A percentile compares a stretch with the other conserved stretches of the same genome.
Conservation (phyloP, 495 filamentous ascomycete genomes). For the Neurospora sublineolata region DNA sequence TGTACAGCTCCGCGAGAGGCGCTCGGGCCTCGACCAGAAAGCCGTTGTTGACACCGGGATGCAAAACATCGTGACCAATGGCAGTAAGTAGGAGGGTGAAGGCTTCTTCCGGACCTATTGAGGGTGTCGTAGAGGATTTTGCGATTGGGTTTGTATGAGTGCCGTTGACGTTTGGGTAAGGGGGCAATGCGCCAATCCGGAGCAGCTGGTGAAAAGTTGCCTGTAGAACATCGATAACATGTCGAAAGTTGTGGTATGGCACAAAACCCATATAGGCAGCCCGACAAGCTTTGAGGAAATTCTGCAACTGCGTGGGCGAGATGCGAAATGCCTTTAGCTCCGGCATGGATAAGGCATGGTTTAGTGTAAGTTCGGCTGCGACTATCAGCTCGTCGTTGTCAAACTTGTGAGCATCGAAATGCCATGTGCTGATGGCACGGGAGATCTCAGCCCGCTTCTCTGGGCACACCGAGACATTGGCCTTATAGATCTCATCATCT, state of each 20-base stretch:
- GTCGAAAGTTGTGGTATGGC: slow-evolving; percentile 97
- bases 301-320: slow-evolving; percentile 50
- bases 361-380: slow-evolving; percentile 69
- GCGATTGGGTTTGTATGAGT: slow-evolving; percentile 10
- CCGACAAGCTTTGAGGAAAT: slow-evolving; percentile 72
- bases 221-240: slow-evolving; percentile 92
- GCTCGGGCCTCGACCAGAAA: slow-evolving; percentile 89
- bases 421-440: slow-evolving; percentile 65
- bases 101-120: slow-evolving; percentile 75
- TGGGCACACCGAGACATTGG: slow-evolving; percentile 37
- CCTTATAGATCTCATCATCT: slow-evolving; percentile 28
- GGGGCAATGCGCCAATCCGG: slow-evolving; percentile 63
- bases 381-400: slow-evolving; percentile 79
- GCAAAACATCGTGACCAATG: slow-evolving; percentile 94
- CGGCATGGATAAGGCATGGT: slow-evolving; percentile 75
- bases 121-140: slow-evolving; percentile 54
- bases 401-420: slow-evolving; percentile 80
- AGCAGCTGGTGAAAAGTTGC: slow-evolving; percentile 89
- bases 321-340: slow-evolving; percentile 72
- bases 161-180: slow-evolving; percentile 36
- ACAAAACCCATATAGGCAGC: slow-evolving; percentile 89
- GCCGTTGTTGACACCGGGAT: slow-evolving; percentile 96
- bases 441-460: slow-evolving; percentile 53
- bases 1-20: slow-evolving; percentile 93
- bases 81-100: slow-evolving; percentile 84